These are phyloP conservation scores for Talaromyces liani DNA, from an alignment of 495 filamentous ascomycete genomes.

Conservation along the genomic window DNA sequence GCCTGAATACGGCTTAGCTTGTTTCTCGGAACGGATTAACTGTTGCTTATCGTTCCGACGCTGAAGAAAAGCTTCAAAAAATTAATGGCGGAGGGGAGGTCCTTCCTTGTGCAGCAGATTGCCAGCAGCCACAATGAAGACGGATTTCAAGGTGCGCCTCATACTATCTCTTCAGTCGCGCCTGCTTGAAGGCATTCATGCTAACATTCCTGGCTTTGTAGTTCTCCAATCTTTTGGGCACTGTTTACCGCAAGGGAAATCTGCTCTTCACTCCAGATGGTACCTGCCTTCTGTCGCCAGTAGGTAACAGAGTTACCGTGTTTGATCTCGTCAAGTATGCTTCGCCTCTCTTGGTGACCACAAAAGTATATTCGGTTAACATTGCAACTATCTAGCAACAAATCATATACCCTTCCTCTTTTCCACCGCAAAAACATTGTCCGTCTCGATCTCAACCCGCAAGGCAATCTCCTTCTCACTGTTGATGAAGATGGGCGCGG, in stretches of 20 bases:
- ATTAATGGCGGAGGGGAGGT: background rate
- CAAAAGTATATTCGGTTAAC: background rate
- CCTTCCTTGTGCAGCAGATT: background rate
- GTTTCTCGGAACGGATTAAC: constrained; percentile 16
- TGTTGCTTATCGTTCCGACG: constrained; percentile 9
- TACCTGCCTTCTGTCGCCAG: constrained; percentile 89
- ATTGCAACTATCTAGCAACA: constrained; percentile 55
- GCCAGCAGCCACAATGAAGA: constrained; percentile 64
- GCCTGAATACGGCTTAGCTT: background rate
- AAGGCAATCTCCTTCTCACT: constrained; percentile 82
- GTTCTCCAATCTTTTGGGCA: constrained; percentile 95
- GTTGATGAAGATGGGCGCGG: constrained; percentile 92
- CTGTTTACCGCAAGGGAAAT: constrained; percentile 95
- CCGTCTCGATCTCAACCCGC: constrained; percentile 77
- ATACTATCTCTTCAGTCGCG: too few species aligned
- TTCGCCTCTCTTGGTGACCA: background rate
- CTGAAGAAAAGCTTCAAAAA: constrained; percentile 9
- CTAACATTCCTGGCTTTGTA: constrained; percentile 18
- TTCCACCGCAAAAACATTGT: constrained; percentile 90
- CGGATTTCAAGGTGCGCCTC: constrained; percentile 72
- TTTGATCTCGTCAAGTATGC: constrained; percentile 93
- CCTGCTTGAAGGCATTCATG: too few species aligned
- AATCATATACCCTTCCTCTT: constrained; percentile 90
- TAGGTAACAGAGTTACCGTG: constrained; percentile 90
- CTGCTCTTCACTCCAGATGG: constrained; percentile 96